Percentiles rank a stretch among this genome's conserved stretches.
These are phyloP conservation scores for Abortiporus biennis DNA, from an alignment of 1,284 basidiomycete genomes.

Conservation along the genomic window DNA sequence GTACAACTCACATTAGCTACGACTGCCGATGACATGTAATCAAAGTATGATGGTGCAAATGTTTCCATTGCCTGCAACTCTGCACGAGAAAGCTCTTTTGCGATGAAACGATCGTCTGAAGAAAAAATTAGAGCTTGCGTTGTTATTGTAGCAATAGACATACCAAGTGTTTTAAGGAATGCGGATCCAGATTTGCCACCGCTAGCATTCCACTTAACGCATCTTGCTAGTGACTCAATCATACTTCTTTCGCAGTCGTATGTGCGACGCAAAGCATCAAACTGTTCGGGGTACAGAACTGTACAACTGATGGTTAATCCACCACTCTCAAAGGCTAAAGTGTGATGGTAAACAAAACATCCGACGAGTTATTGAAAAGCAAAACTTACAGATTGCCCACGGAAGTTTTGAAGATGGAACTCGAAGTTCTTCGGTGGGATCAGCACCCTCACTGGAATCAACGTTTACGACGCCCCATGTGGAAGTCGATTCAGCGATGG, in stretches of 20 bases:
- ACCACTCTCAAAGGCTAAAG: conserved; percentile 80
- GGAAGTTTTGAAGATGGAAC: conserved; percentile 75
- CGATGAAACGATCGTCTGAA: conserved; percentile 94
- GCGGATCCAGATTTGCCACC: conserved; percentile 97
- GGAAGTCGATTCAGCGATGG: conserved; percentile 73
- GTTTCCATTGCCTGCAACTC: conserved; percentile 96
- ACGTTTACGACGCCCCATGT: conserved; percentile 86
- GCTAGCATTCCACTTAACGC: conserved; percentile 93
- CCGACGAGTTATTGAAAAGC: not conserved
- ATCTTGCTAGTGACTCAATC: conserved; percentile 89
- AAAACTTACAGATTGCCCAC: conserved; percentile 67
- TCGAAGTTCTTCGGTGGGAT: conserved; percentile 71
- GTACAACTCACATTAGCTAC: conserved; percentile 58
- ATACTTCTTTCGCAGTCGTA: conserved; percentile 94
- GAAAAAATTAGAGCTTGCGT: too few species aligned
- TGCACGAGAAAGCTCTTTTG: conserved; percentile 90
- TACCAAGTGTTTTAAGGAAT: conserved; percentile 92
- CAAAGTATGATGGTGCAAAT: conserved; percentile 97
- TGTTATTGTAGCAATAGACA: conserved; percentile 13
- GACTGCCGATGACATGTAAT: conserved; percentile 90
- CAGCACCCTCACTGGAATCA: conserved; percentile 53
- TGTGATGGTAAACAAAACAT: conserved; percentile 10
- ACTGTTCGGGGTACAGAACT: conserved; percentile 95
- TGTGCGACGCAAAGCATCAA: conserved; percentile 87
- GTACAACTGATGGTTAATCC: conserved; percentile 95